phyloP scores from a whole-genome alignment of 352 stramenopile genomes.

The Aphanomyces euteiches region DNA sequence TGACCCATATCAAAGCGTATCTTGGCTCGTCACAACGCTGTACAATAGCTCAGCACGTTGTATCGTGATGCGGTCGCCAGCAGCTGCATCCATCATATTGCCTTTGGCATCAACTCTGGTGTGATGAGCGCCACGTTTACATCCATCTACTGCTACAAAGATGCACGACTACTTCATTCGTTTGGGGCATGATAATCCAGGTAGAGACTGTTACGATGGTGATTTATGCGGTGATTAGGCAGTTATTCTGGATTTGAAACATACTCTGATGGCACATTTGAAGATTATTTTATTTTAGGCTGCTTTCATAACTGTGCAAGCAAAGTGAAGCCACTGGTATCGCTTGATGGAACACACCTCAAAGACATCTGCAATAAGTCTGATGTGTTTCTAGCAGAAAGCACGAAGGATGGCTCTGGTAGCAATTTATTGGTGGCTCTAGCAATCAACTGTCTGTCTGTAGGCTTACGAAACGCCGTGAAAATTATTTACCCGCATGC shows the following conservation, averaged over 20 bases:
- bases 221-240: not conserved
- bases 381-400: not conserved
- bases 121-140: too few relatives aligned
- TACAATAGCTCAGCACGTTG: too few relatives aligned
- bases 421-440: slow-evolving; percentile 1
- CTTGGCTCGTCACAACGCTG: too few relatives aligned
- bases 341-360: slow-evolving; percentile 1
- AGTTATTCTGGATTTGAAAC: not conserved
- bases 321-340: not conserved
- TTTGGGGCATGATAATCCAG: not conserved
- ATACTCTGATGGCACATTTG: not conserved
- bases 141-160: too few relatives aligned
- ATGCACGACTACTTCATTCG: not conserved
- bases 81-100: too few relatives aligned
- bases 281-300: not conserved
- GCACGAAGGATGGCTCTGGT: not conserved
- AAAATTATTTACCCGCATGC: not conserved
- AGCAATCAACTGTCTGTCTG: not conserved
- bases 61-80: too few relatives aligned
- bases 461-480: not conserved
- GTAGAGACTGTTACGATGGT: not conserved
- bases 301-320: not conserved
- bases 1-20: too few relatives aligned
- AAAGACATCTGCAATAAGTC: not conserved
- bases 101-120: too few relatives aligned